These are phyloP conservation scores for Arthrobotrys iridis DNA, from an alignment of 2,329 filamentous ascomycete genomes.

Conservation along the genomic window DNA sequence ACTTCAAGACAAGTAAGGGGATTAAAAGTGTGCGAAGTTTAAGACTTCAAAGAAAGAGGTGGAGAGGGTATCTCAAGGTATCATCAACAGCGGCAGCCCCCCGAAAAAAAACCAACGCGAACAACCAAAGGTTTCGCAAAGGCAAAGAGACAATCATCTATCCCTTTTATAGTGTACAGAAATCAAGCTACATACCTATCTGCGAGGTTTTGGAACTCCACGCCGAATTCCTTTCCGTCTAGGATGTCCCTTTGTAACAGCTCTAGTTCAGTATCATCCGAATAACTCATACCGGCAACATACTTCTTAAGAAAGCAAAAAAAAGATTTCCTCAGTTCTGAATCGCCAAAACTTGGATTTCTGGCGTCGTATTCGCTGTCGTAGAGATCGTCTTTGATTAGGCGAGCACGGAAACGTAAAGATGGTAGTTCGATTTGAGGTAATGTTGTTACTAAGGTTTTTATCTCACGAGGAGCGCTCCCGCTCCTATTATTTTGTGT, in stretches of 20 bases:
- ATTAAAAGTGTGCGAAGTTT: neutral
- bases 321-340: constrained; percentile 23
- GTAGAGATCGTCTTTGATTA: constrained; percentile 38
- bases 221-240: constrained; percentile 18
- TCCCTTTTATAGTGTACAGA: neutral
- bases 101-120: too few species aligned
- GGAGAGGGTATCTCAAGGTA: neutral
- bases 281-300: neutral
- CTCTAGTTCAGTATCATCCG: constrained; percentile 25
- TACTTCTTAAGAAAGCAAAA: constrained; percentile 6
- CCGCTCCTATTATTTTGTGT: neutral
- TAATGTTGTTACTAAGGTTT: neutral
- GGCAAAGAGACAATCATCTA: neutral
- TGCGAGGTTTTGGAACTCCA: constrained; percentile 33
- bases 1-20: neutral
- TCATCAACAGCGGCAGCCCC: neutral
- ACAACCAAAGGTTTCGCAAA: neutral
- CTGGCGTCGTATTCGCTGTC: constrained; percentile 5
- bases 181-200: too few species aligned
- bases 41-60: neutral
- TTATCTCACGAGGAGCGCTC: neutral
- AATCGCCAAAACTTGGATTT: neutral
- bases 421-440: neutral
- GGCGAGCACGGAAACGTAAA: constrained; percentile 19
- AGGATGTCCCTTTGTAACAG: constrained; percentile 26